Percentiles rank a stretch among this genome's conserved stretches.
Evolutionary conservation across 2,329 filamentous ascomycete species (phyloP).

Genomic region (Cytospora piceicola): DNA sequence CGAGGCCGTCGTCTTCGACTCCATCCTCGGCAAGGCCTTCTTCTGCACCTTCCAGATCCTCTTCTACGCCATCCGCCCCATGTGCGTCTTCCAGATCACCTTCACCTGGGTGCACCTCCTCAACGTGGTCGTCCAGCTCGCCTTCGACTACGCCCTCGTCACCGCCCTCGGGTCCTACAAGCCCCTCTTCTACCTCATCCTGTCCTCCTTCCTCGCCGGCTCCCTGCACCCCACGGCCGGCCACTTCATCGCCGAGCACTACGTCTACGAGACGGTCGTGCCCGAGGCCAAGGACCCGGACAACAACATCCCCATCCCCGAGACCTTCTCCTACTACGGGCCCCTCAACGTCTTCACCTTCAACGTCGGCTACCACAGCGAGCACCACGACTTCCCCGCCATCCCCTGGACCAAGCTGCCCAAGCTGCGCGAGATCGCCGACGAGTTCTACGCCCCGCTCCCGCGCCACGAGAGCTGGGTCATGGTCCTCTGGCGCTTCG

Average conservation of each 20-base stretch:
- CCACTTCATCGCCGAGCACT: slow-evolving; percentile 98
- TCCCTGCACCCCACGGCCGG: slow-evolving; percentile 92
- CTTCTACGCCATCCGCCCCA: slow-evolving; percentile 95
- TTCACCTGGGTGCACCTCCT: slow-evolving; percentile 82
- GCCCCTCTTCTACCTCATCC: slow-evolving; percentile 78
- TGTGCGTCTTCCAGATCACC: slow-evolving; percentile 89
- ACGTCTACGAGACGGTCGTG: slow-evolving; percentile 72
- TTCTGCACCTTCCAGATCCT: slow-evolving; percentile 99
- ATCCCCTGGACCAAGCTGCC: slow-evolving; percentile 91
- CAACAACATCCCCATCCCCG: slow-evolving; percentile 72
- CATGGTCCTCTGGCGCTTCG: slow-evolving; percentile 93
- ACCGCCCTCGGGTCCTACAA: slow-evolving; percentile 58
- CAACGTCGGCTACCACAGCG: slow-evolving; percentile 97
- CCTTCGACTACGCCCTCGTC: slow-evolving; percentile 76
- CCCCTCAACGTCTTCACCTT: slow-evolving; percentile 90
- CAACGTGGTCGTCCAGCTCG: slow-evolving; percentile 77
- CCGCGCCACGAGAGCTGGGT: slow-evolving; percentile 90
- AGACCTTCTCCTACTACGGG: slow-evolving; percentile 98
- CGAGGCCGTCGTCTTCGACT: slow-evolving; percentile 92
- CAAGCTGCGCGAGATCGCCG: slow-evolving; percentile 75
- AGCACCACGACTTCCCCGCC: slow-evolving; percentile 98
- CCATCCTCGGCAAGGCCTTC: slow-evolving; percentile 93
- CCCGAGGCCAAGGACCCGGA: slow-evolving; percentile 59
- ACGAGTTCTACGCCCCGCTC: slow-evolving; percentile 88
- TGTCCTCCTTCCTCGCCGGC: slow-evolving; percentile 91